A percentile compares a stretch with the other conserved stretches of the same genome.
phyloP scores from a whole-genome alignment of 2,329 filamentous ascomycete genomes.

The Ramichloridium luteum region DNA sequence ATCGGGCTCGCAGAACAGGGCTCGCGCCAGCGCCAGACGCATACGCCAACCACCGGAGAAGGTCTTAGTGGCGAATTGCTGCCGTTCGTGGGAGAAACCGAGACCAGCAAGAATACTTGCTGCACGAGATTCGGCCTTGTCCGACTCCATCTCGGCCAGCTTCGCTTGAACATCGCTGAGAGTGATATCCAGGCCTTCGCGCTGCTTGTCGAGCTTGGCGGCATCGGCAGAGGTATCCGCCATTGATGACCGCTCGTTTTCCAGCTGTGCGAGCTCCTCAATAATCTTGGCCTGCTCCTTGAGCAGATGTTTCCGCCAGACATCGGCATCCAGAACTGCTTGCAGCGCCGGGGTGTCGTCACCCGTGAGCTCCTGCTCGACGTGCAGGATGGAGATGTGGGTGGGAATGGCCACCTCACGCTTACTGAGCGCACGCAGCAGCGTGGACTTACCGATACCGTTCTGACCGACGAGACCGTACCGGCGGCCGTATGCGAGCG shows the following conservation, averaged over 20 bases:
- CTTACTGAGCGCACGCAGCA: conserved; percentile 79
- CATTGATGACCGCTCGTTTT: conserved; percentile 62
- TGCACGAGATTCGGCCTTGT: conserved; percentile 91
- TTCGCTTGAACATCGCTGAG: conserved; percentile 85
- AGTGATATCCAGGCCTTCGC: conserved; percentile 81
- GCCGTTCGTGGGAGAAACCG: conserved; percentile 86
- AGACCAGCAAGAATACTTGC: conserved; percentile 94
- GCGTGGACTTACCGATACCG: conserved; percentile 81
- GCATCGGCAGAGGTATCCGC: conserved; percentile 90
- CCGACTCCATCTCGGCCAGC: conserved; percentile 95
- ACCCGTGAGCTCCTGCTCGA: conserved; percentile 95
- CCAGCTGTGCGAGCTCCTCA: conserved; percentile 61
- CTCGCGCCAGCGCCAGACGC: conserved; percentile 86
- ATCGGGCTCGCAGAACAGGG: conserved; percentile 95
- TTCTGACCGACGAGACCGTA: conserved; percentile 98
- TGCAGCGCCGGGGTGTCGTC: conserved; percentile 93
- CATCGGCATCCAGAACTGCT: conserved; percentile 91
- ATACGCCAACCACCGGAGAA: conserved; percentile 99
- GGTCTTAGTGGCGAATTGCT: conserved; percentile 87
- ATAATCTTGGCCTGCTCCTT: conserved; percentile 81
- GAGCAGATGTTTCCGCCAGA: conserved; percentile 93
- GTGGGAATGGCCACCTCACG: conserved; percentile 91
- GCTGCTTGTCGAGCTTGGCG: conserved; percentile 68
- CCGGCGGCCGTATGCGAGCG: conserved; percentile 78
- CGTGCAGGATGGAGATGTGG: conserved; percentile 96